Base-by-base conservation (phyloP, 2,329 filamentous ascomycete genomes). In the Stachybotrys chartarum region DNA sequence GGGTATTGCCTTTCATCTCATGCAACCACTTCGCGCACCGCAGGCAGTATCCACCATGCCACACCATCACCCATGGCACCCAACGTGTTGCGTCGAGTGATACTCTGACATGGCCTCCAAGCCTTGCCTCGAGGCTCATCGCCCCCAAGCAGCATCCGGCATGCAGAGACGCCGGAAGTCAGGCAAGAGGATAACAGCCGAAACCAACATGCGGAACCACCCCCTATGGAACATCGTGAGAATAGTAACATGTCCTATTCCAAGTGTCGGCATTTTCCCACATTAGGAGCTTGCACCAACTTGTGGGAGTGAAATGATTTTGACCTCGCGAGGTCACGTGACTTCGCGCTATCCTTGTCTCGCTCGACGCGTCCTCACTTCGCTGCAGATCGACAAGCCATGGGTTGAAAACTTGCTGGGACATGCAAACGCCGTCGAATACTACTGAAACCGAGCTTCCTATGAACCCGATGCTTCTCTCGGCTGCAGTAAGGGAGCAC, bases 301-400 rank as follows among this genome's bases (percentile, higher is more conserved):
- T 14, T 10, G 35, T 10, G 8, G 14, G 14, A 42, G 35, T 42
- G 35, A 10, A 42, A 42, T 42, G 24, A 44, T 30, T 54, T 49
- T 49, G 52, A 39, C 42, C 24, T 7, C 17, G 16, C 35, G n/a
- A 53, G 24, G 18, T 58, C 59, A 60, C 58, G 48, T 61, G 57
- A 61, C 52, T 54, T 55, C 60, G 60, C 57, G 60, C 55, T 55
- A 50, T 45, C 14, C 14, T 14, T 14, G 8, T 10, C 35, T 42
- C 35, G 35, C 35, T 14, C 35, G 3, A 42, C 35, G 35, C 35
- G 35, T 42, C 35, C 35, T 42, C 35, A 42, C 14, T 10, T 42
- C 35, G 35, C 2, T 42, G 5, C 35, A 42, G 14, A 14, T 42
- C 35, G 35, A 14, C 14, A 42, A 42, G 5, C 35, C 35, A 42